A percentile compares a stretch with the other conserved stretches of the same genome.
Conservation (phyloP, 1,284 basidiomycete species). For the Agaricales sp. region DNA sequence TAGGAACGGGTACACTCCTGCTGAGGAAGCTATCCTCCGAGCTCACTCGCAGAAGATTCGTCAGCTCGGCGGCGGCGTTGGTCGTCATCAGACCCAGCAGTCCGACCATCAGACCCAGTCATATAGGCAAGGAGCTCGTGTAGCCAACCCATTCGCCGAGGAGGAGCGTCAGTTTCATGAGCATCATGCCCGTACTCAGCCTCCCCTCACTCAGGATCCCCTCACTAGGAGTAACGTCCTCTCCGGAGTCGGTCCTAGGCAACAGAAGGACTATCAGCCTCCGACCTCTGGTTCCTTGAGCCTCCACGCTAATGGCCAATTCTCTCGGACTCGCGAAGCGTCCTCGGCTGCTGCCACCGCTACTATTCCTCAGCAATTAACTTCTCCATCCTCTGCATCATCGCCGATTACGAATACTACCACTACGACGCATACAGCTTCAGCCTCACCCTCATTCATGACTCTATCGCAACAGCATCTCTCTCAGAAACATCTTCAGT, state of each 20-base stretch:
- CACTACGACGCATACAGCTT: too few relatives aligned
- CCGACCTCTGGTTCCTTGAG: not conserved
- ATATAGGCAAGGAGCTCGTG: not conserved
- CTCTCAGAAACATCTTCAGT: not conserved
- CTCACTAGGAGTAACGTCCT: too few relatives aligned
- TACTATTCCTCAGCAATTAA: not conserved
- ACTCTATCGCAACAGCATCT: too few relatives aligned
- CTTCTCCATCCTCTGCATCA: not conserved
- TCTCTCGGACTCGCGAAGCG: too few relatives aligned
- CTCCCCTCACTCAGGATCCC: too few relatives aligned
- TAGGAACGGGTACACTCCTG: conserved; percentile 51
- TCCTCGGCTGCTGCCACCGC: too few relatives aligned
- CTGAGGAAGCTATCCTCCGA: conserved; percentile 58
- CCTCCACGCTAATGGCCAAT: not conserved
- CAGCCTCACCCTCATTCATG: too few relatives aligned
- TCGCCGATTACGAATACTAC: not conserved
- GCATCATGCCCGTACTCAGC: not conserved
- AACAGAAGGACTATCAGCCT: not conserved
- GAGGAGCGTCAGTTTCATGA: not conserved
- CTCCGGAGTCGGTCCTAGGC: not conserved
- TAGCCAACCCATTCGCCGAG: not conserved
- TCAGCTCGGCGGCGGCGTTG: not conserved
- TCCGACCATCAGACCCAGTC: not conserved
- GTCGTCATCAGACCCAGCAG: not conserved
- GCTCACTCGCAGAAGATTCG: conserved; percentile 24